Evolutionary conservation across 2,329 filamentous ascomycete species (phyloP).

Genomic region (Trichoderma sp.): DNA sequence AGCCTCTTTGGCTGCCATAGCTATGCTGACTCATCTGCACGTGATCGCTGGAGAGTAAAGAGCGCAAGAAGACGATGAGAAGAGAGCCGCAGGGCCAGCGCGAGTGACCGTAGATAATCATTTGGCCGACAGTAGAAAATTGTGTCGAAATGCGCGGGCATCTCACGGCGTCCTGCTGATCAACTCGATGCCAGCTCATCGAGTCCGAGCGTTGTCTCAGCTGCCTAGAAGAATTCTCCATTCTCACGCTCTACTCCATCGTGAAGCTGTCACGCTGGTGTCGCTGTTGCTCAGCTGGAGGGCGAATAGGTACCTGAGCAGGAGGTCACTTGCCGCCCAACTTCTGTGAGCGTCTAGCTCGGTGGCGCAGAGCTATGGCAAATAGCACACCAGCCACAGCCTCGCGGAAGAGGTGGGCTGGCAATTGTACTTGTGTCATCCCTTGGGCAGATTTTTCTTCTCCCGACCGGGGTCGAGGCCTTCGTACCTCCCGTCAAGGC

Average conservation of each 20-base stretch:
- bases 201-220: constrained; percentile 12
- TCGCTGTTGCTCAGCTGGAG: constrained; percentile 10
- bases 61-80: background rate
- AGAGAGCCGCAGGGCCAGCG: constrained; percentile 4
- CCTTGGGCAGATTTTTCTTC: constrained; percentile 24
- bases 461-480: constrained; percentile 1
- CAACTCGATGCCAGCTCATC: background rate
- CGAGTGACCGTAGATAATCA: constrained; percentile 21
- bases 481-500: constrained; percentile 4
- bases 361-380: constrained; percentile 9
- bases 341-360: constrained; percentile 9
- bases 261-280: constrained; percentile 12
- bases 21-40: background rate
- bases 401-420: background rate
- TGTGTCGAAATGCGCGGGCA: background rate
- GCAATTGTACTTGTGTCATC: constrained; percentile 9
- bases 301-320: background rate
- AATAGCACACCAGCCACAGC: constrained; percentile 16
- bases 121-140: background rate
- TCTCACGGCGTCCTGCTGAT: constrained; percentile 6
- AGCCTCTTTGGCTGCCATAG: background rate
- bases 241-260: constrained; percentile 2
- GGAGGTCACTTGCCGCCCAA: constrained; percentile 27
- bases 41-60: background rate
- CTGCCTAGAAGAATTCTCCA: constrained; percentile 15